Percentiles rank a stretch among this genome's conserved stretches.
phyloP scores from a whole-genome alignment of 257 asterid species.

The Solanum dulcamara region DNA sequence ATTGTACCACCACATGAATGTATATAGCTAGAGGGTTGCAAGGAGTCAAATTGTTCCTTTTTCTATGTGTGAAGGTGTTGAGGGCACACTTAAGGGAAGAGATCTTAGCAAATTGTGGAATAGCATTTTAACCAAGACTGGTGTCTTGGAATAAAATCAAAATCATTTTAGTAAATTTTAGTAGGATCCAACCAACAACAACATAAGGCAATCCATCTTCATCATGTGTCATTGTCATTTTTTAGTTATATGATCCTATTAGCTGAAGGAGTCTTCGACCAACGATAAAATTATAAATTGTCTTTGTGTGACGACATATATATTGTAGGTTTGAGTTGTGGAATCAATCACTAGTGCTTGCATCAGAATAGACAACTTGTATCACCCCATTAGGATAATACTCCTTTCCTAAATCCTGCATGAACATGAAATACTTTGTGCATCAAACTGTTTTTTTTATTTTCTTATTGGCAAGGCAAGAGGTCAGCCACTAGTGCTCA shows the following conservation, averaged over 20 bases:
- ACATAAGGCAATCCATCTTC: background rate
- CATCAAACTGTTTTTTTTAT: background rate
- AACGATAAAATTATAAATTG: background rate
- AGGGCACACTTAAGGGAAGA: slow-evolving; percentile 27
- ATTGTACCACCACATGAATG: background rate
- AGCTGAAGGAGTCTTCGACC: background rate
- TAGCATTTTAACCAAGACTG: slow-evolving; percentile 25
- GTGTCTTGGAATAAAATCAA: too few species aligned
- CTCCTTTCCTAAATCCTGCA: too few species aligned
- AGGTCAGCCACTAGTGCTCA: too few species aligned
- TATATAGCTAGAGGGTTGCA: background rate
- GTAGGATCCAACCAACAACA: background rate
- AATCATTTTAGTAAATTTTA: background rate
- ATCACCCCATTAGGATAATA: too few species aligned
- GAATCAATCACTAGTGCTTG: too few species aligned
- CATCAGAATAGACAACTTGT: too few species aligned
- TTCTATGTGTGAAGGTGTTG: too few species aligned
- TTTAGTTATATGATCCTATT: background rate
- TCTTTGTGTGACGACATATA: background rate
- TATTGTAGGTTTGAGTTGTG: background rate
- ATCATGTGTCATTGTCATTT: background rate
- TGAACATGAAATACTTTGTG: background rate
- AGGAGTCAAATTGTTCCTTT: too few species aligned
- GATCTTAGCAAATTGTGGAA: slow-evolving; percentile 31
- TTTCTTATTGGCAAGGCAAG: background rate